Conservation (phyloP, 345 rosid species). For the Eucalyptus viminalis region DNA sequence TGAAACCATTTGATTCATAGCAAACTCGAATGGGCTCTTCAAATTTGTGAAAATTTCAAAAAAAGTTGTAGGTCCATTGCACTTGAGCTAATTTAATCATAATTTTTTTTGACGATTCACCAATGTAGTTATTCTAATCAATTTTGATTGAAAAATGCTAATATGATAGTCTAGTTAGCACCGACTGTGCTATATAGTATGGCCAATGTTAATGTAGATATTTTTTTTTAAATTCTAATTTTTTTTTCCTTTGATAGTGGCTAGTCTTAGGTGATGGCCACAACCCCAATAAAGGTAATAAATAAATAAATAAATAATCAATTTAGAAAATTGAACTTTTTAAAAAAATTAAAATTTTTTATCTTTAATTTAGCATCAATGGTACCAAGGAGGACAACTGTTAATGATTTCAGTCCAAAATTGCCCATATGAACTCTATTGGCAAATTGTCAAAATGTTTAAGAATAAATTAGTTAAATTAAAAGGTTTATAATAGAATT, state of each 20-base stretch:
- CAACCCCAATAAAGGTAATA: accelerated
- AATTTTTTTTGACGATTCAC: accelerated
- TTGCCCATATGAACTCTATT: accelerated
- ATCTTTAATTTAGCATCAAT: too few relatives aligned
- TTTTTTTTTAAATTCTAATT: too few relatives aligned
- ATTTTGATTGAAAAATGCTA: too few relatives aligned
- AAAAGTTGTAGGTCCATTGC: too few relatives aligned
- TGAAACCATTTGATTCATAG: neutral
- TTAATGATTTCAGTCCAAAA: accelerated
- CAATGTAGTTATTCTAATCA: accelerated
- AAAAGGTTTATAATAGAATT: accelerated
- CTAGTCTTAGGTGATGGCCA: accelerated
- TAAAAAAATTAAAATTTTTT: too few relatives aligned
- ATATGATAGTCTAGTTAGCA: accelerated
- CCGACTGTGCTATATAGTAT: too few relatives aligned
- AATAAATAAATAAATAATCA: too few relatives aligned
- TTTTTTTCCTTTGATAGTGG: neutral
- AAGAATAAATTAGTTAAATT: accelerated
- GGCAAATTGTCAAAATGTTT: accelerated
- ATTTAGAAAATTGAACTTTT: accelerated
- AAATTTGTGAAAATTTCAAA: neutral
- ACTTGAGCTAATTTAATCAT: neutral
- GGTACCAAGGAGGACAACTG: accelerated
- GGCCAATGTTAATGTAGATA: too few relatives aligned
- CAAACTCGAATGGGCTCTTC: neutral